phyloP scores from a whole-genome alignment of 139 green algal genomes.

The Medakamo hakoo region DNA sequence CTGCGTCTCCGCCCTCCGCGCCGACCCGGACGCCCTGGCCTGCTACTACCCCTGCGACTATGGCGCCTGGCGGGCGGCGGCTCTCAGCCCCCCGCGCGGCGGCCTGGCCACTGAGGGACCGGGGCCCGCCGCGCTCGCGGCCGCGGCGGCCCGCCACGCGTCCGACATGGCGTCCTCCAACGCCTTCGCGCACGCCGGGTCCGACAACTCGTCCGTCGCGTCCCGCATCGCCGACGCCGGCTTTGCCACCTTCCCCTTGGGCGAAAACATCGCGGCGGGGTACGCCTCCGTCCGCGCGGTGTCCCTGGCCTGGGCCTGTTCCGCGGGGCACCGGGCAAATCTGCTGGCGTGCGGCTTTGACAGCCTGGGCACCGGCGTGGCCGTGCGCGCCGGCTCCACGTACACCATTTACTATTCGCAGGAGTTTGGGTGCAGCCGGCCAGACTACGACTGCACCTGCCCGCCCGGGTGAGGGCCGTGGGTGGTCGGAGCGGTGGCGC shows the following conservation, averaged over 20 bases:
- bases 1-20: background rate
- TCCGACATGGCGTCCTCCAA: background rate
- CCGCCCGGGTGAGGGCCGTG: no score
- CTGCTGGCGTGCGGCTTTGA: background rate
- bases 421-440: background rate
- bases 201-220: background rate
- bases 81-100: background rate
- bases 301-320: background rate
- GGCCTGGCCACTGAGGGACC: background rate
- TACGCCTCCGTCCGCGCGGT: background rate
- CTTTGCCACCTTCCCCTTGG: background rate
- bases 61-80: background rate
- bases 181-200: background rate
- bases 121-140: background rate
- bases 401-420: background rate
- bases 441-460: background rate
- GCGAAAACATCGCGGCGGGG: background rate
- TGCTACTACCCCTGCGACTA: background rate
- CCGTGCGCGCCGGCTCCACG: background rate
- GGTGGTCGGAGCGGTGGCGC: no score
- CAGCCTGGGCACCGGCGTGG: background rate
- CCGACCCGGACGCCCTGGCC: background rate
- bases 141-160: background rate
- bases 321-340: background rate
- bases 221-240: no score